These are phyloP conservation scores for Thalassiosira ordinaria DNA, from an alignment of 352 stramenopile genomes.

Conservation along the genomic window DNA sequence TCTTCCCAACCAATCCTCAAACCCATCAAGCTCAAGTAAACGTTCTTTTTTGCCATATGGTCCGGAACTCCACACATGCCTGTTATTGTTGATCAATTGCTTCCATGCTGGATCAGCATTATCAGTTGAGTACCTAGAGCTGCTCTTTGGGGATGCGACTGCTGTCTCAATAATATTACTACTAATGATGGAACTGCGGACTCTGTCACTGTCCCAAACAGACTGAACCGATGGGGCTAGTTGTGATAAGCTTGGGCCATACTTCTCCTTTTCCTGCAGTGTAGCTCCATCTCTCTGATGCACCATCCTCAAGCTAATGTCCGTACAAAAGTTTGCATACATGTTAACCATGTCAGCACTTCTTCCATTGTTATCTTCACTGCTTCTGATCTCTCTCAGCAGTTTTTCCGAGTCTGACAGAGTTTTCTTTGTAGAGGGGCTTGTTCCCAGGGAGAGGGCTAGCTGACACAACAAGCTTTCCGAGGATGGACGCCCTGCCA, in stretches of 20 bases:
- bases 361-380: not conserved
- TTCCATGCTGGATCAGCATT: constrained; percentile 24
- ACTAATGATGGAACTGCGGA: constrained; percentile 5
- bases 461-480: constrained; percentile 72
- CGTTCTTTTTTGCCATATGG: constrained; percentile 75
- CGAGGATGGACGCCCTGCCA: constrained; percentile 63
- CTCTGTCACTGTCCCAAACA: not conserved
- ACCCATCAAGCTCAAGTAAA: constrained; percentile 71
- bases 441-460: constrained; percentile 53
- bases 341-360: constrained; percentile 20
- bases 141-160: not conserved
- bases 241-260: constrained; percentile 16
- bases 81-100: constrained; percentile 36
- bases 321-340: constrained; percentile 24
- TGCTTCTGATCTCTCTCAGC: not conserved
- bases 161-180: constrained; percentile 17
- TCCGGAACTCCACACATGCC: constrained; percentile 68
- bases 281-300: not conserved
- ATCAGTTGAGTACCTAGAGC: not conserved
- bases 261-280: not conserved
- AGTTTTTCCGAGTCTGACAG: constrained; percentile 5
- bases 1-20: constrained; percentile 83
- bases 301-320: constrained; percentile 11
- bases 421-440: constrained; percentile 23
- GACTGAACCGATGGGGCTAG: constrained; percentile 53